phyloP scores from a whole-genome alignment of 1,284 basidiomycete species.

The Ustilago shanxiensis region DNA sequence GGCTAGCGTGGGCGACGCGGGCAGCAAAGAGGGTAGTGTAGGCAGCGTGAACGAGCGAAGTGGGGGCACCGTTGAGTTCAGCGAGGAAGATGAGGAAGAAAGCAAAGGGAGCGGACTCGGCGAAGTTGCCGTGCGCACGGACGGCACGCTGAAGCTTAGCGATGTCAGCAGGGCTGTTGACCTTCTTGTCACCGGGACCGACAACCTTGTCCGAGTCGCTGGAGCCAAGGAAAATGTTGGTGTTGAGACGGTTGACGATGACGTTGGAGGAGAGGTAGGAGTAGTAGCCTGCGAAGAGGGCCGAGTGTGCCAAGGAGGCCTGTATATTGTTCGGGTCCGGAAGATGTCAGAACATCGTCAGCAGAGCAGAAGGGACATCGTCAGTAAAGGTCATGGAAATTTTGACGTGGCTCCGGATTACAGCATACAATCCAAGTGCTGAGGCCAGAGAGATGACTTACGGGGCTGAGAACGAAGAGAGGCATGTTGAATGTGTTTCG shows the following conservation, averaged over 20 bases:
- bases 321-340: constrained; percentile 11
- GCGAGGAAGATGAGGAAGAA: constrained; percentile 70
- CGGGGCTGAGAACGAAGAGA: constrained; percentile 68
- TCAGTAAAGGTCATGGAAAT: neutral
- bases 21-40: constrained; percentile 65
- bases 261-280: constrained; percentile 64
- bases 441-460: constrained; percentile 28
- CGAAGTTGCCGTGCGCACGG: constrained; percentile 67
- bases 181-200: constrained; percentile 33
- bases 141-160: constrained; percentile 58
- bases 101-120: constrained; percentile 63
- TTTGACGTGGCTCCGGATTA: neutral
- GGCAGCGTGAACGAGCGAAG: constrained; percentile 66
- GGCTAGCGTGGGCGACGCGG: constrained; percentile 59
- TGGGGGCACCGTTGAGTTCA: constrained; percentile 70
- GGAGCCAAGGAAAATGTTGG: constrained; percentile 58
- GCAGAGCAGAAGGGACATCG: neutral
- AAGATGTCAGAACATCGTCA: constrained; percentile 2
- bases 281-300: constrained; percentile 68
- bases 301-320: constrained; percentile 69
- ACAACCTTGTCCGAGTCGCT: constrained; percentile 35
- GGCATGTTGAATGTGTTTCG: constrained; percentile 54
- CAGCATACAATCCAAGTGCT: too few species aligned
- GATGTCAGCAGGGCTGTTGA: constrained; percentile 45
- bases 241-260: constrained; percentile 54